Percentiles rank a stretch among this genome's conserved stretches.
phyloP scores from a whole-genome alignment of 345 rosid species.

The Hibiscus mutabilis region DNA sequence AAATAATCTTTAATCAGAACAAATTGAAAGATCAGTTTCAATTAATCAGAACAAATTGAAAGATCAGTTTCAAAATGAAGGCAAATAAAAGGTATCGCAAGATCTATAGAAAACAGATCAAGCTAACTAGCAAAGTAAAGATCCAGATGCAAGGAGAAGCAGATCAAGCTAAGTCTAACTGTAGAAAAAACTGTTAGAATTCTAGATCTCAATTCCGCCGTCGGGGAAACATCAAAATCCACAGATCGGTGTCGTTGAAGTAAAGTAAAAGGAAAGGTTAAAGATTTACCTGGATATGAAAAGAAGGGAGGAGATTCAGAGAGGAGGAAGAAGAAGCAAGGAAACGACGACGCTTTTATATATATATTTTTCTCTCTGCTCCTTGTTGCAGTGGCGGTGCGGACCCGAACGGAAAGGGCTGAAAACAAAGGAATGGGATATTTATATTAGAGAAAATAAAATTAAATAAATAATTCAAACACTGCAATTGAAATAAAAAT shows the following conservation, averaged over 20 bases:
- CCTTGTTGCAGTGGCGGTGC: neutral
- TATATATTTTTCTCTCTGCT: neutral
- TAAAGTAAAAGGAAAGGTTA: neutral
- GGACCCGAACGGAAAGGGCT: constrained; percentile 7
- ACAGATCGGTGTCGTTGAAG: constrained; percentile 8
- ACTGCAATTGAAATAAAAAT: too few species aligned
- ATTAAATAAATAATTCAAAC: too few species aligned
- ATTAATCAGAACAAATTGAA: neutral
- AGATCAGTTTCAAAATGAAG: neutral
- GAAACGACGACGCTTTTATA: neutral
- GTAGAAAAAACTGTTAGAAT: neutral
- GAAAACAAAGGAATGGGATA: neutral
- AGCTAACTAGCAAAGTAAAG: neutral
- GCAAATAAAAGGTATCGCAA: neutral
- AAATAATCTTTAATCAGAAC: neutral
- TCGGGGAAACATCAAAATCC: constrained; percentile 9
- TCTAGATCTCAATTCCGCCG: constrained; percentile 22
- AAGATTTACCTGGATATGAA: neutral
- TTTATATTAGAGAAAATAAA: neutral
- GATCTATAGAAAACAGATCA: constrained; percentile 1
- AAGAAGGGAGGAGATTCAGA: neutral
- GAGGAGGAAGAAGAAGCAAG: constrained; percentile 12
- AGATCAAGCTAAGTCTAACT: neutral
- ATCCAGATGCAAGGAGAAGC: neutral
- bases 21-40: neutral